phyloP scores from a whole-genome alignment of 2,329 filamentous ascomycete genomes.

The Teratosphaeria zuluensis region DNA sequence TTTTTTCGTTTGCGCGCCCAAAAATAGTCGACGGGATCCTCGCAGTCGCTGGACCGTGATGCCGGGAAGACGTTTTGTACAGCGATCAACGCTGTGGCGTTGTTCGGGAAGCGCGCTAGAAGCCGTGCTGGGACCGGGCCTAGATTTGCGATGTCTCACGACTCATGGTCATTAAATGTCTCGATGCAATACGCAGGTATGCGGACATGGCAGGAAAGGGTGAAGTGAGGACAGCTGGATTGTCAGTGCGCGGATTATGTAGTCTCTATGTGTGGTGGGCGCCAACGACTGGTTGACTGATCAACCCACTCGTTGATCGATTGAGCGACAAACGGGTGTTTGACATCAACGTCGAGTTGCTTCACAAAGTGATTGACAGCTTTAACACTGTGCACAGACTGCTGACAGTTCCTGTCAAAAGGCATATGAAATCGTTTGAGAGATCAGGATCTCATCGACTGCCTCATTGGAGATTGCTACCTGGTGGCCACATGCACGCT shows the following conservation, averaged over 20 bases:
- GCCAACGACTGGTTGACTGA: too few species aligned
- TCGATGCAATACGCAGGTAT: neutral
- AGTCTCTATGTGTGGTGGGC: too few species aligned
- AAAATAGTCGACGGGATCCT: neutral
- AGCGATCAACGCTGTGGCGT: neutral
- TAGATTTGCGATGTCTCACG: neutral
- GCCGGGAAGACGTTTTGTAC: neutral
- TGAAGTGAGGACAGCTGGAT: neutral
- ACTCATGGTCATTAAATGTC: neutral
- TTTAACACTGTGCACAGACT: too few species aligned
- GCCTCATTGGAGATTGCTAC: too few species aligned
- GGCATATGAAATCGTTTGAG: too few species aligned
- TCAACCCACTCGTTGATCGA: too few species aligned
- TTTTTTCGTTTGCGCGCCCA: neutral
- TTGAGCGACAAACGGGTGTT: too few species aligned
- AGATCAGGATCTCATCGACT: too few species aligned
- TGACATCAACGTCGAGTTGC: too few species aligned
- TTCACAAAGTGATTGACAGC: too few species aligned
- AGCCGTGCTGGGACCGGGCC: neutral
- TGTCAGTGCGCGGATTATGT: neutral
- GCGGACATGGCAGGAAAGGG: neutral
- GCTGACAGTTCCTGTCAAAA: too few species aligned
- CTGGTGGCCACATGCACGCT: too few species aligned
- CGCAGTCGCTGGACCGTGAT: neutral
- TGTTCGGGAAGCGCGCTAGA: constrained; percentile 2